Evolutionary conservation across 148 eudicot species (phyloP).

Genomic region (Persicaria tinctoria): DNA sequence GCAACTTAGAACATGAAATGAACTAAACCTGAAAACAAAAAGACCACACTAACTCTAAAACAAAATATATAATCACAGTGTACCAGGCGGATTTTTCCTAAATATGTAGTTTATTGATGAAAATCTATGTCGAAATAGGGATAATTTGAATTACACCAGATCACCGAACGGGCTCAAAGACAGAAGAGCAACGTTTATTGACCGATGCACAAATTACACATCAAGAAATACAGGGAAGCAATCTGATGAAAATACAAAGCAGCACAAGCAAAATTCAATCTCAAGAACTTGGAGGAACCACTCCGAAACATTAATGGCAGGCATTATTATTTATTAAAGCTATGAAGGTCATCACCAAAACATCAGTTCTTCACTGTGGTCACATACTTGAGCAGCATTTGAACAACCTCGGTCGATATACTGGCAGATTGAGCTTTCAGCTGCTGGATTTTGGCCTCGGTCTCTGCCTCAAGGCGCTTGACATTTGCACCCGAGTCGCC

Average conservation of each 20-base stretch:
- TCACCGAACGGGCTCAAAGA: background rate
- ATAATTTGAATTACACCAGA: too few species aligned
- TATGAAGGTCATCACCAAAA: background rate
- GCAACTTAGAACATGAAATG: too few species aligned
- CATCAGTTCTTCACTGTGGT: conserved; percentile 61
- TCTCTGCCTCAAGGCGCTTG: conserved; percentile 87
- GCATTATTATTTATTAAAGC: background rate
- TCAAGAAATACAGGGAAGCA: background rate
- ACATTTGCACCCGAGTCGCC: conserved; percentile 98
- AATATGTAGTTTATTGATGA: too few species aligned
- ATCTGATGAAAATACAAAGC: background rate
- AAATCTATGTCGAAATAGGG: too few species aligned
- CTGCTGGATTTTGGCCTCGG: conserved; percentile 59
- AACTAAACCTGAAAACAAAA: too few species aligned
- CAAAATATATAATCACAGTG: too few species aligned
- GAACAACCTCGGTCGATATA: conserved; percentile 70
- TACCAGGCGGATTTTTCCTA: too few species aligned
- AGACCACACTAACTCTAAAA: too few species aligned
- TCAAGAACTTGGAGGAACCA: conserved; percentile 13
- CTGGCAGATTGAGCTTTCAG: conserved; percentile 57
- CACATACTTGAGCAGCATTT: conserved; percentile 81
- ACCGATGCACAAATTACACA: background rate
- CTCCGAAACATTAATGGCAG: background rate
- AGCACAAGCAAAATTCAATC: conserved; percentile 12
- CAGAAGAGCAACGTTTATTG: conserved; percentile 4